Conservation (phyloP, 306 rosid species). For the Leucaena leucocephala region DNA sequence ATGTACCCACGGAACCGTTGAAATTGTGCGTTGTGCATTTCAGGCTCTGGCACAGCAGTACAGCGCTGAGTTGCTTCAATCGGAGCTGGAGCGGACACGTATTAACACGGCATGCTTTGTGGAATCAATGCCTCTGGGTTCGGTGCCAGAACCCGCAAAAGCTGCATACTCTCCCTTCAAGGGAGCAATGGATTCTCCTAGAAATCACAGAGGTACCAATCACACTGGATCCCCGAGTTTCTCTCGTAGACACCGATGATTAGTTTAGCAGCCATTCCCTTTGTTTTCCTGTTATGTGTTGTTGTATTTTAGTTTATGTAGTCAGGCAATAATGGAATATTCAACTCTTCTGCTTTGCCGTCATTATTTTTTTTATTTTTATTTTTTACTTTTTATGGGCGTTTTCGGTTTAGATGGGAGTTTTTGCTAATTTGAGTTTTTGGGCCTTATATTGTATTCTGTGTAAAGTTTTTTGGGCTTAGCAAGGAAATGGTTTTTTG, state of each 20-base stretch:
- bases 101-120: slow-evolving; percentile 94
- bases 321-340: slow-evolving; percentile 33
- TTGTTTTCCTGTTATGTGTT: slow-evolving; percentile 43
- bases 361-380: not conserved
- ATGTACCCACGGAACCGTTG: not conserved
- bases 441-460: slow-evolving; percentile 34
- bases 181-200: slow-evolving; percentile 69
- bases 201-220: slow-evolving; percentile 53
- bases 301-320: slow-evolving; percentile 46
- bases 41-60: slow-evolving; percentile 94
- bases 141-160: slow-evolving; percentile 77
- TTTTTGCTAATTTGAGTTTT: slow-evolving; percentile 34
- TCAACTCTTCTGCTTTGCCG: slow-evolving; percentile 35
- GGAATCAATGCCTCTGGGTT: slow-evolving; percentile 75
- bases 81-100: slow-evolving; percentile 92
- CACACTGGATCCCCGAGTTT: slow-evolving; percentile 67
- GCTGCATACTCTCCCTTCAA: slow-evolving; percentile 68
- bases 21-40: slow-evolving; percentile 34
- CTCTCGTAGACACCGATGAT: slow-evolving; percentile 70
- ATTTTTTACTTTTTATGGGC: slow-evolving; percentile 1
- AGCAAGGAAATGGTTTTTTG: not conserved
- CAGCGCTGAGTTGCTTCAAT: slow-evolving; percentile 85
- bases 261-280: slow-evolving; percentile 37
- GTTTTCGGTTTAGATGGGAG: slow-evolving; percentile 35
- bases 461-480: not conserved